Evolutionary conservation across 2,329 filamentous ascomycete species (phyloP).

Genomic region (Beauveria sp.): DNA sequence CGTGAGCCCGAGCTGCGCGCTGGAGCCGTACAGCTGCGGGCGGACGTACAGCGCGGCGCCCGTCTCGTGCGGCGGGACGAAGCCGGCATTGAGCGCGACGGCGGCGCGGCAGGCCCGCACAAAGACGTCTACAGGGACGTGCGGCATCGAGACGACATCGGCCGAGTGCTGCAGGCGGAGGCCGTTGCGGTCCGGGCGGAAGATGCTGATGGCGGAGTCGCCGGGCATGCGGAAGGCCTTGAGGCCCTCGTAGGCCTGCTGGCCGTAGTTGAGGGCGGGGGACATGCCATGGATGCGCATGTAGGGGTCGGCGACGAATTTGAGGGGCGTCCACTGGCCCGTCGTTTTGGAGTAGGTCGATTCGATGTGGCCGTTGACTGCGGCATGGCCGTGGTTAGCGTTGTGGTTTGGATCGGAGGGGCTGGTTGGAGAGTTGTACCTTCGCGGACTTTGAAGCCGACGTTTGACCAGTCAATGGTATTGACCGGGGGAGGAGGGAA

Average conservation of each 20-base stretch:
- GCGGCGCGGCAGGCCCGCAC: slow-evolving; percentile 69
- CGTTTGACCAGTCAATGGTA: slow-evolving; percentile 87
- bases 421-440: slow-evolving; percentile 37
- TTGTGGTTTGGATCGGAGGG: too few species aligned
- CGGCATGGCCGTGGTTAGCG: too few species aligned
- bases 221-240: slow-evolving; percentile 83
- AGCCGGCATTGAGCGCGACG: slow-evolving; percentile 82
- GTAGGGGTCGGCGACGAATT: slow-evolving; percentile 76
- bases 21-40: slow-evolving; percentile 79
- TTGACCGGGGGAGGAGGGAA: slow-evolving; percentile 74
- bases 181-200: slow-evolving; percentile 82
- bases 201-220: slow-evolving; percentile 66
- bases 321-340: slow-evolving; percentile 67
- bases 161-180: slow-evolving; percentile 77
- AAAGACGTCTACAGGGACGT: slow-evolving; percentile 70
- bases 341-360: slow-evolving; percentile 71
- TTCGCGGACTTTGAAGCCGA: slow-evolving; percentile 89
- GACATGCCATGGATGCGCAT: slow-evolving; percentile 92
- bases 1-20: slow-evolving; percentile 76
- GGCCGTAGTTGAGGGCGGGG: slow-evolving; percentile 90
- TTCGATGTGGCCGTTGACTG: slow-evolving; percentile 92
- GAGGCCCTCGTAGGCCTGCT: slow-evolving; percentile 97
- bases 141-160: slow-evolving; percentile 74
- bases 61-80: slow-evolving; percentile 81
- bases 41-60: slow-evolving; percentile 91